A percentile compares a stretch with the other conserved stretches of the same genome.
phyloP scores from a whole-genome alignment of 2,329 filamentous ascomycete species.

The Bimuria novae-zelandiae region DNA sequence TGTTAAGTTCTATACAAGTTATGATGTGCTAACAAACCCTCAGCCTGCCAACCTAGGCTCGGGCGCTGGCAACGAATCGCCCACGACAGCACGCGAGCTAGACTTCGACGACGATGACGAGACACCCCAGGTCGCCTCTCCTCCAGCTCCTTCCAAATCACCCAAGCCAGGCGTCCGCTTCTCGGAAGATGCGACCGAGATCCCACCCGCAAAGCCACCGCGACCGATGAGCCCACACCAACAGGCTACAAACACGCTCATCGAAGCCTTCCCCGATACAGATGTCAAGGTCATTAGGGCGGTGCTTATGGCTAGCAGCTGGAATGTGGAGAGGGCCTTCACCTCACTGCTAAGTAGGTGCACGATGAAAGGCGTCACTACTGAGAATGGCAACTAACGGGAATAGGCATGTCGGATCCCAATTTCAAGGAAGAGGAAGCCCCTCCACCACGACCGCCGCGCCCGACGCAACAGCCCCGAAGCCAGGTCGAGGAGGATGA shows the following conservation, averaged over 20 bases:
- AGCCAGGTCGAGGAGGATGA: slow-evolving; percentile 90
- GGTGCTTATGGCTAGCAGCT: slow-evolving; percentile 82
- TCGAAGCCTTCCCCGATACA: slow-evolving; percentile 89
- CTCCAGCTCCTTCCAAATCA: slow-evolving; percentile 45
- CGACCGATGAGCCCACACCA: slow-evolving; percentile 80
- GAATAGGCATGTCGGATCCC: slow-evolving; percentile 59
- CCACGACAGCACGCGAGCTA: slow-evolving; percentile 60
- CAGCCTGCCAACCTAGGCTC: slow-evolving; percentile 45
- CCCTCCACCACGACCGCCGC: slow-evolving; percentile 80
- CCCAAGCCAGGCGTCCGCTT: slow-evolving; percentile 54
- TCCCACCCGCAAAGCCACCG: slow-evolving; percentile 78
- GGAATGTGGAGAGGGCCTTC: slow-evolving; percentile 90
- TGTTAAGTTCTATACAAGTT: neutral
- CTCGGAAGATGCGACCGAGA: slow-evolving; percentile 50
- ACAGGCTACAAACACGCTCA: slow-evolving; percentile 84
- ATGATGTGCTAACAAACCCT: slow-evolving; percentile 18
- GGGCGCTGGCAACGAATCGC: slow-evolving; percentile 52
- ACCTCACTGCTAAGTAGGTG: slow-evolving; percentile 82
- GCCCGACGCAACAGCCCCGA: slow-evolving; percentile 63
- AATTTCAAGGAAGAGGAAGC: slow-evolving; percentile 54
- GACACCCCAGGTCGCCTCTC: slow-evolving; percentile 46
- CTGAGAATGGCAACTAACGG: slow-evolving; percentile 17
- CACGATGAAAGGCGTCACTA: neutral
- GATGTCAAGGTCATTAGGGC: slow-evolving; percentile 83
- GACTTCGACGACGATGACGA: slow-evolving; percentile 63